Base-by-base conservation (phyloP, 2,329 filamentous ascomycete genomes). In the Geosmithia flava region DNA sequence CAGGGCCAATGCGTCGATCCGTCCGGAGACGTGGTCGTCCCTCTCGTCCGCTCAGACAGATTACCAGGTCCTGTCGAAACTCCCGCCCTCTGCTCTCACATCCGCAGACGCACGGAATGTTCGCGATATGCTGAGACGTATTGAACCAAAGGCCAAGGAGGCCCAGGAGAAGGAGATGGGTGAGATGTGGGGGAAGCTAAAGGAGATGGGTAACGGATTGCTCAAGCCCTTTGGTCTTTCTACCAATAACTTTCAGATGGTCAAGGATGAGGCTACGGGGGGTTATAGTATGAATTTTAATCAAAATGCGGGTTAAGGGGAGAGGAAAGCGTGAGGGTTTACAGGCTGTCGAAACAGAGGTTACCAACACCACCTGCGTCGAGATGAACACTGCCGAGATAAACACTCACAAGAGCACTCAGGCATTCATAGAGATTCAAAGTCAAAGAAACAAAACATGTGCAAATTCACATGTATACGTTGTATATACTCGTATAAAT, bases 151-250 rank as follows among this genome's bases (percentile, higher is more conserved):
- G 52, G 76, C 88, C 46, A 86, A 91, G 53, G 77, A 76, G 17
- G 89, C 90, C 1, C 87, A 89, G 66, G 84, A 95, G 59, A 77
- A 76, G 55, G 93, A 98, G 66, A 87, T 93, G 77, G 83, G 78
- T 2, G 91, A 98, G 68, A 96, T 97, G 89, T 95, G 95, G 89
- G 87, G 85, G 17, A 96, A 97, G 69, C 67, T 98, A 57, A 96
- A 95, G 62, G 81, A 86, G 66, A 69, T 98, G 51, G 93, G 93
- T 0, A 95, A 98, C 61, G 88, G 89, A 1, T 80, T 98, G 16
- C 63, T 98, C 46, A 95, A 86, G 61, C 91, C 91, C 1, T 97
- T 97, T 69, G 93, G 93, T 1, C 66, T 98, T 55, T 94, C 85
- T 50, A 97, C 93, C 11, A 83, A 95, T 44, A 95, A 94, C 62